phyloP scores from a whole-genome alignment of 768 basidiomycete species.

The Hortiboletus flavorubellus region DNA sequence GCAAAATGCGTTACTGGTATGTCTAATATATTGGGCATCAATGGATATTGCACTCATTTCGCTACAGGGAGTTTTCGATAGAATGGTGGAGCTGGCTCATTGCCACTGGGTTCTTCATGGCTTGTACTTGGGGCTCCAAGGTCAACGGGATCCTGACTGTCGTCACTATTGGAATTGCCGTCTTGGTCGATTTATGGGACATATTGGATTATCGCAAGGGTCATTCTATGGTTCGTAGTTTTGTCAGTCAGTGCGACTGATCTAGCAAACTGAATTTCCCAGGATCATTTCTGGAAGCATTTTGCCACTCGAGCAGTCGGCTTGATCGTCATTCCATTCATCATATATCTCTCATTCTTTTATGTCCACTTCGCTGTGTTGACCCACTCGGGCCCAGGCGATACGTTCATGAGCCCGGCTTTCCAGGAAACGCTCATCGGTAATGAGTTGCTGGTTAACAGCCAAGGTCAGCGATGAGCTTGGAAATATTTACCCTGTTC shows the following conservation, averaged over 20 bases:
- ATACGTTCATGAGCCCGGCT: slow-evolving; percentile 94
- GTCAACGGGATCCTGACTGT: slow-evolving; percentile 97
- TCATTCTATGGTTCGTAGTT: slow-evolving; percentile 61
- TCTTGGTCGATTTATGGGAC: slow-evolving; percentile 92
- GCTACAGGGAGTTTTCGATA: slow-evolving; percentile 71
- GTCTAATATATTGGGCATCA: slow-evolving; percentile 20
- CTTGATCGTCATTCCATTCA: slow-evolving; percentile 83
- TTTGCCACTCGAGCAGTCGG: slow-evolving; percentile 82
- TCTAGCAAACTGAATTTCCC: not conserved
- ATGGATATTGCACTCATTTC: slow-evolving; percentile 2
- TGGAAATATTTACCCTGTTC: not conserved
- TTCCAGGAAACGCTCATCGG: slow-evolving; percentile 96
- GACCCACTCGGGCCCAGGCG: slow-evolving; percentile 86
- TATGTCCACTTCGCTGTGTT: slow-evolving; percentile 92
- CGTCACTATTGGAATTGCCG: slow-evolving; percentile 82
- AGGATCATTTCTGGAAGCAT: slow-evolving; percentile 90
- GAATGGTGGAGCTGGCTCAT: slow-evolving; percentile 96
- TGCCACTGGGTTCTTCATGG: slow-evolving; percentile 89
- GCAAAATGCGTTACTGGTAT: slow-evolving; percentile 87
- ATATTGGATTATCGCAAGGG: slow-evolving; percentile 83
- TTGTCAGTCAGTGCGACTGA: not conserved
- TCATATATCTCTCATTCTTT: slow-evolving; percentile 94
- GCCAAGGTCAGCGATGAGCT: slow-evolving; percentile 64
- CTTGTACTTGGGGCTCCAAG: slow-evolving; percentile 95
- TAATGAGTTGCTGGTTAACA: slow-evolving; percentile 88